Evolutionary conservation across 371 early-diverging fungal species (phyloP), one percentile per base, ranked within the genome.

Genomic region (Lichtheimia ramosa): DNA sequence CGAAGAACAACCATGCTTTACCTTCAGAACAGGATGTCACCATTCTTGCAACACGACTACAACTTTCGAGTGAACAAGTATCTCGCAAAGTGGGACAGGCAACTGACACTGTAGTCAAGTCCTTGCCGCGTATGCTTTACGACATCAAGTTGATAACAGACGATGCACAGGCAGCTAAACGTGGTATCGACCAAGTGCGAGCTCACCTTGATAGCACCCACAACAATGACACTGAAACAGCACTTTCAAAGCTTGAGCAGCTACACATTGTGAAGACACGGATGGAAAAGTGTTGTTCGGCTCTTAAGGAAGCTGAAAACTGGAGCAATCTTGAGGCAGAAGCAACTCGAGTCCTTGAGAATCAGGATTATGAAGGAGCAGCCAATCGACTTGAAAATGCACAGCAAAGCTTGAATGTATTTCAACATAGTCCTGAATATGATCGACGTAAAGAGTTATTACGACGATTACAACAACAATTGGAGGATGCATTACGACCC

Each of bases 261-360:
- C 72, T 90, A 8, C 91, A 90, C 70, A 68, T 78, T 7, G 87
- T 89, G 49, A 84, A 89, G 49, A 79, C 81, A 18, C 74, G 91
- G 2, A 92, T 92, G 93, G 88, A 81, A 27, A 64, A 71, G 18
- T 77, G 81, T 46, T 65, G 68, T 13, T 54, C 65, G 8, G 75
- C 84, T 0, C 71, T 91, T 6, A 74, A 81, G 39, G 89, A 91
- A 58, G 87, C 90, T 0, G 91, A 92, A 56, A 90, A 84, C 66
- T 92, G 92, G 92, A 83, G 74, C 25, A 87, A 89, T 46, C 77
- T 92, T 48, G 82, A 86, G 34, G 68, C 81, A 0, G 91, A 92
- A 63, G 85, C 89, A 24, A 82, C 82, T 21, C 78, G 76, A 1
- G 74, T 88, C 3, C 75, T 92, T 51, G 83, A 79, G 3, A 71